These are phyloP conservation scores for Ophiosphaerella herpotricha DNA, from an alignment of 2,329 filamentous ascomycete genomes.

Conservation along the genomic window DNA sequence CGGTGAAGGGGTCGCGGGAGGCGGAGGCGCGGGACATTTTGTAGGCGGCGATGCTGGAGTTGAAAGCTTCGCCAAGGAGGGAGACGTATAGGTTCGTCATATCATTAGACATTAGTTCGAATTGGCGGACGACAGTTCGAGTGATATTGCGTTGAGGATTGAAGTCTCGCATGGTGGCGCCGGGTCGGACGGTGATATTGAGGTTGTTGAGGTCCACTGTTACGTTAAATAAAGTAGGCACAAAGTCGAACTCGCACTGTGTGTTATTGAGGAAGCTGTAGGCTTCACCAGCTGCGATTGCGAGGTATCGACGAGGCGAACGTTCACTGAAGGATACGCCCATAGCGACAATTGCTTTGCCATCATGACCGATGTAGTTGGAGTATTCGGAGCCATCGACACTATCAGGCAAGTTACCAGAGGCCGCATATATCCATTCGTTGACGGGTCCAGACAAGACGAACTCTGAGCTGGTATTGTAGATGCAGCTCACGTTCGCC, in stretches of 20 bases:
- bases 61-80: slow-evolving; percentile 42
- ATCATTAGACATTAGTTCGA: slow-evolving; percentile 45
- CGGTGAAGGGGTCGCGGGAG: slow-evolving; percentile 14
- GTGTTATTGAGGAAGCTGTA: slow-evolving; percentile 38
- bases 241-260: slow-evolving; percentile 39
- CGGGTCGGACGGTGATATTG: slow-evolving; percentile 32
- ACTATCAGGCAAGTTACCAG: slow-evolving; percentile 29
- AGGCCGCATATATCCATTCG: slow-evolving; percentile 32
- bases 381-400: slow-evolving; percentile 31
- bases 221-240: slow-evolving; percentile 34
- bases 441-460: slow-evolving; percentile 21
- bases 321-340: slow-evolving; percentile 32
- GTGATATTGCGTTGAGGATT: slow-evolving; percentile 39
- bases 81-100: slow-evolving; percentile 46
- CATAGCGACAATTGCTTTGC: slow-evolving; percentile 38
- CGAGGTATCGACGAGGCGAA: slow-evolving; percentile 32
- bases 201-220: slow-evolving; percentile 33
- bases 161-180: slow-evolving; percentile 22
- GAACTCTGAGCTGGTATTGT: slow-evolving; percentile 45
- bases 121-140: slow-evolving; percentile 35
- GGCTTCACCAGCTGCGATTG: slow-evolving; percentile 36
- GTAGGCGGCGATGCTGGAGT: slow-evolving; percentile 38
- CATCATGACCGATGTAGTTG: slow-evolving; percentile 36
- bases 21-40: slow-evolving; percentile 23
- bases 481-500: slow-evolving; percentile 41